Percentiles rank a stretch among this genome's conserved stretches.
These are phyloP conservation scores for Brassica rapa DNA, from an alignment of 345 rosid genomes.

Conservation along the genomic window DNA sequence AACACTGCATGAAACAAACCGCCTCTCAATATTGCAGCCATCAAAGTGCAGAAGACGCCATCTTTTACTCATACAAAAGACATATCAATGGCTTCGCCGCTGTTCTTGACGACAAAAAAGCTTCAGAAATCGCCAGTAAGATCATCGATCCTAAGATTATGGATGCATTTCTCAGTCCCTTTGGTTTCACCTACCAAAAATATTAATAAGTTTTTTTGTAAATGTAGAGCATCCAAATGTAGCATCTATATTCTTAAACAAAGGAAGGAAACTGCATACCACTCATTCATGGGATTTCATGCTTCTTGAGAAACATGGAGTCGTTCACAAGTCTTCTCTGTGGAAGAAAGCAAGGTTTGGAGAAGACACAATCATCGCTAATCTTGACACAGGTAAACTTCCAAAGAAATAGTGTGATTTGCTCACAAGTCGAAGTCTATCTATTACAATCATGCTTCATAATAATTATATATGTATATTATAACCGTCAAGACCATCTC, in stretches of 20 bases:
- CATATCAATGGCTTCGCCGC: conserved; percentile 75
- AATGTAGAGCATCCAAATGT: conserved; percentile 61
- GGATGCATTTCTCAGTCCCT: neutral
- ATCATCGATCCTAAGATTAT: neutral
- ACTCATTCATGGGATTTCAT: conserved; percentile 73
- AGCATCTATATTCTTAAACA: conserved; percentile 58
- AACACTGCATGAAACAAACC: neutral
- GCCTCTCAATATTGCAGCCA: conserved; percentile 34
- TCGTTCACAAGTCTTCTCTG: conserved; percentile 41
- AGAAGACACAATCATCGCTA: conserved; percentile 56
- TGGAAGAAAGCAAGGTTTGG: conserved; percentile 59
- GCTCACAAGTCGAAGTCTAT: neutral
- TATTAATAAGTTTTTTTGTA: neutral
- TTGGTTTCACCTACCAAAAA: neutral
- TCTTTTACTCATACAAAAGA: conserved; percentile 58
- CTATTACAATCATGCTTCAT: neutral
- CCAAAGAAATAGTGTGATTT: neutral
- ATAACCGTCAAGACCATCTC: neutral
- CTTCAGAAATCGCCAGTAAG: conserved; percentile 58
- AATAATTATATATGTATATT: too few species aligned
- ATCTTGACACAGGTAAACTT: conserved; percentile 56
- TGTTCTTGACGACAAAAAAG: conserved; percentile 55
- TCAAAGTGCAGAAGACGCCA: conserved; percentile 55
- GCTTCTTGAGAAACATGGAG: conserved; percentile 48
- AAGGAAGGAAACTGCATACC: conserved; percentile 52